Base-by-base conservation (phyloP, 2,329 filamentous ascomycete genomes). In the Colletotrichum karsti region DNA sequence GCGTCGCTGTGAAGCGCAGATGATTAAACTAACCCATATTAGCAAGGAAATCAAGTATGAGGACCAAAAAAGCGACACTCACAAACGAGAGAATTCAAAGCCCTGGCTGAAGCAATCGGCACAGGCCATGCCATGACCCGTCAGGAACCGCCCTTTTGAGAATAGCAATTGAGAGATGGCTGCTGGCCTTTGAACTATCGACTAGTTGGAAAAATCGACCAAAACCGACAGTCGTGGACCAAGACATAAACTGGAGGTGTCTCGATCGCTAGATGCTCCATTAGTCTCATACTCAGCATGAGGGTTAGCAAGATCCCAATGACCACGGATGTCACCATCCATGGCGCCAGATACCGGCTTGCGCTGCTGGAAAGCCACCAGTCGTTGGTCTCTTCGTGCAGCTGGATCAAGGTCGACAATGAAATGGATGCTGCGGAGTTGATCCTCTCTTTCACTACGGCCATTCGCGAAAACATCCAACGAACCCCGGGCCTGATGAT, bases 131-230 rank as follows among this genome's bases (percentile, higher is more conserved):
- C n/a, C n/a, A n/a, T n/a, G n/a, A n/a, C n/a, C n/a, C n/a, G n/a
- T n/a, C n/a, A n/a, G n/a, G n/a, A n/a, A n/a, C n/a, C n/a, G n/a
- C n/a, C n/a, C n/a, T n/a, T 35, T 35, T 1, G 33, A 35, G 10
- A 9, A 13, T 15, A 3, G 15, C n/a, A 13, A 13, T 13, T 15
- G 33, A 35, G 18, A 42, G 15, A 2, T 15, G 13, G 15, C n/a
- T 42, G 39, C 8, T 51, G 8, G 10, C 15, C 12, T n/a, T 4
- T 5, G 18, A 42, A n/a, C 41, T 55, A 50, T 4, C 35, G 24
- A 22, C 24, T 39, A n/a, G n/a, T n/a, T 12, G 33, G 48, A 22
- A 46, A 62, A 5, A 66, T 61, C 20, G 60, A 65, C 65, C 65
- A 54, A 4, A 53, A 35, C 7, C 18, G 60, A 30, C 65, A 68